Conservation (phyloP, 164 flowering plant species). For the Paratinospora sagittata region DNA sequence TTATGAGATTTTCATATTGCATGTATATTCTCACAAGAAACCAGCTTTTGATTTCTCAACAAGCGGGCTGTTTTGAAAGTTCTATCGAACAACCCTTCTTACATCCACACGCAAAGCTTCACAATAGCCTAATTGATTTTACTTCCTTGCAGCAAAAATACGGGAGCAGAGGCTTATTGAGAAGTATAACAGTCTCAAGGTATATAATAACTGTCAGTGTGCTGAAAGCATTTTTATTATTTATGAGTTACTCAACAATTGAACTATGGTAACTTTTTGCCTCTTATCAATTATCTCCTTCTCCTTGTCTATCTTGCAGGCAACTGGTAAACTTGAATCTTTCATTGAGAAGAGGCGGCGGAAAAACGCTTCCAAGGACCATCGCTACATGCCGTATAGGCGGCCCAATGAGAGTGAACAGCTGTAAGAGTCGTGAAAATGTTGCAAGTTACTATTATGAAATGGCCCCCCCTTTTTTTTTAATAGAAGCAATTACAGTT, state of each 20-base stretch:
- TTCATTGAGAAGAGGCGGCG: constrained; percentile 65
- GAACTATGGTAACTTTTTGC: neutral
- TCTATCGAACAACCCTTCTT: neutral
- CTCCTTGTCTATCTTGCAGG: constrained; percentile 32
- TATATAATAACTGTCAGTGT: constrained; percentile 14
- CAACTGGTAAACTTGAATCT: constrained; percentile 74
- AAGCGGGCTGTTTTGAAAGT: no score
- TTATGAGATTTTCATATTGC: neutral
- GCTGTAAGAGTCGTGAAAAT: neutral
- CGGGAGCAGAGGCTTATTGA: constrained; percentile 55
- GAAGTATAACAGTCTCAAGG: constrained; percentile 71
- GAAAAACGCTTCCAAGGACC: constrained; percentile 89
- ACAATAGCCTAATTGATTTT: constrained; percentile 7
- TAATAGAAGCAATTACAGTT: no score
- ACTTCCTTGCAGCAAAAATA: constrained; percentile 61
- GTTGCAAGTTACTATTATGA: neutral
- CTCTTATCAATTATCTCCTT: constrained; percentile 2
- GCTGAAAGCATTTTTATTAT: neutral
- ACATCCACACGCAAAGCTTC: neutral
- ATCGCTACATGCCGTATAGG: constrained; percentile 73
- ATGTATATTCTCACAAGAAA: no score
- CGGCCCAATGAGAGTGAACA: constrained; percentile 29
- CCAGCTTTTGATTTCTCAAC: no score
- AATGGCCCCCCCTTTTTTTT: no score
- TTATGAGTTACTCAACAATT: neutral